Evolutionary conservation across 2,329 filamentous ascomycete species (phyloP).

Genomic region (Parastagonospora nodorum): DNA sequence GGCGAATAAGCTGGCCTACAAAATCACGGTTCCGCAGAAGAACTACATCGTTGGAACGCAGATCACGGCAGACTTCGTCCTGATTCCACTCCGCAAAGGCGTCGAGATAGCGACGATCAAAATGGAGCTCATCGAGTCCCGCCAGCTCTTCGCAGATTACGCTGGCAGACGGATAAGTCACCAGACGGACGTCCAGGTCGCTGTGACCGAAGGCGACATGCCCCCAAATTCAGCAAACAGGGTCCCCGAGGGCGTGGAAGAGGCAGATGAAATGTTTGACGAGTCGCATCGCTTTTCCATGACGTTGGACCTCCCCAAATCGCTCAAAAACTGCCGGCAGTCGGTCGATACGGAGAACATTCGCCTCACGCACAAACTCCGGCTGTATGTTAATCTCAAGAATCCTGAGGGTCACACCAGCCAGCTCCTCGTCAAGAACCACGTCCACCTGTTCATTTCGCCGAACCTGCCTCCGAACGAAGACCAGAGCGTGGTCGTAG

Average conservation of each 20-base stretch:
- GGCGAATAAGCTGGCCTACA: constrained; percentile 97
- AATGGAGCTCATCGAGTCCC: constrained; percentile 74
- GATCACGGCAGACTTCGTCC: constrained; percentile 81
- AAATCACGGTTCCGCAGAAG: constrained; percentile 89
- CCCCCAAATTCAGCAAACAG: constrained; percentile 36
- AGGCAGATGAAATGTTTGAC: constrained; percentile 52
- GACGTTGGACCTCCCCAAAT: constrained; percentile 74
- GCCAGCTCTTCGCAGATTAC: constrained; percentile 51
- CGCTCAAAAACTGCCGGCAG: constrained; percentile 81
- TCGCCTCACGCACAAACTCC: constrained; percentile 90
- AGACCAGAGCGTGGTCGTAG: constrained; percentile 70
- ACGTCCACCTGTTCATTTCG: constrained; percentile 93
- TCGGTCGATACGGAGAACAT: constrained; percentile 88
- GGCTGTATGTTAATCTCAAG: constrained; percentile 85
- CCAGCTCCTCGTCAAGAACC: constrained; percentile 89
- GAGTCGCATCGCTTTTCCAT: constrained; percentile 66
- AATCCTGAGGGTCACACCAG: constrained; percentile 96
- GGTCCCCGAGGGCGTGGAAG: constrained; percentile 36
- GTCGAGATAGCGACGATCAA: constrained; percentile 82
- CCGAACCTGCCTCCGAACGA: constrained; percentile 90
- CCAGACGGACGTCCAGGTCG: constrained; percentile 39
- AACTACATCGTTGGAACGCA: constrained; percentile 92
- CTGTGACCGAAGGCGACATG: constrained; percentile 42
- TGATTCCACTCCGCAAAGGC: constrained; percentile 88
- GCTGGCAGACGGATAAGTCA: constrained; percentile 41